Conservation (phyloP, 805 yeast species). For the Ogataea paradorogensis region DNA sequence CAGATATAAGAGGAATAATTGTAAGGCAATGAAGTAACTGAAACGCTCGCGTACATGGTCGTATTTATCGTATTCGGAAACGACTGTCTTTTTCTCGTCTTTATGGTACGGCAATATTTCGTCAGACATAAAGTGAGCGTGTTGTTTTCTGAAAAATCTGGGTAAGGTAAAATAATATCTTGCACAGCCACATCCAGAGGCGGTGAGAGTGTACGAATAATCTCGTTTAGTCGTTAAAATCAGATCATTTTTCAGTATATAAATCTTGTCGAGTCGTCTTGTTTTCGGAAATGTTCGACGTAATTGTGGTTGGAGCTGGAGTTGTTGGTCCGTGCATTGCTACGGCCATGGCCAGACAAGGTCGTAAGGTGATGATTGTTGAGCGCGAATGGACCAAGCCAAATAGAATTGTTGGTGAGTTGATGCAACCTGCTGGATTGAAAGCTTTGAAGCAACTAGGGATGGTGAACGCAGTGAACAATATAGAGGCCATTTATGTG, state of each 20-base stretch:
- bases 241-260: slow-evolving; percentile 13
- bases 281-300: slow-evolving; percentile 51
- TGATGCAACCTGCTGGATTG: slow-evolving; percentile 96
- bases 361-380: slow-evolving; percentile 71
- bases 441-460: slow-evolving; percentile 80
- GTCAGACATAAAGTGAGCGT: slow-evolving; percentile 9
- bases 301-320: slow-evolving; percentile 96
- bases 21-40: slow-evolving; percentile 25
- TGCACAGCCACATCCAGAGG: slow-evolving; percentile 1
- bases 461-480: slow-evolving; percentile 69
- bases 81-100: slow-evolving; percentile 11
- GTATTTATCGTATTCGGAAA: slow-evolving; percentile 13
- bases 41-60: slow-evolving; percentile 24
- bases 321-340: slow-evolving; percentile 95
- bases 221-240: slow-evolving; percentile 12
- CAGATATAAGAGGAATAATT: slow-evolving; percentile 22
- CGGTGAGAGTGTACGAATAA: background rate
- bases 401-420: slow-evolving; percentile 95
- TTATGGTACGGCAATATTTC: slow-evolving; percentile 19
- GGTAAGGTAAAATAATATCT: background rate
- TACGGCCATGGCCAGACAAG: slow-evolving; percentile 84
- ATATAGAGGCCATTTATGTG: slow-evolving; percentile 73
- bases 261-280: background rate
- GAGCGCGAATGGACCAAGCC: slow-evolving; percentile 93
- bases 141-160: background rate